Percentiles rank a stretch among this genome's conserved stretches.
Evolutionary conservation across 768 basidiomycete species (phyloP).

Genomic region (Gymnopilus junonius): DNA sequence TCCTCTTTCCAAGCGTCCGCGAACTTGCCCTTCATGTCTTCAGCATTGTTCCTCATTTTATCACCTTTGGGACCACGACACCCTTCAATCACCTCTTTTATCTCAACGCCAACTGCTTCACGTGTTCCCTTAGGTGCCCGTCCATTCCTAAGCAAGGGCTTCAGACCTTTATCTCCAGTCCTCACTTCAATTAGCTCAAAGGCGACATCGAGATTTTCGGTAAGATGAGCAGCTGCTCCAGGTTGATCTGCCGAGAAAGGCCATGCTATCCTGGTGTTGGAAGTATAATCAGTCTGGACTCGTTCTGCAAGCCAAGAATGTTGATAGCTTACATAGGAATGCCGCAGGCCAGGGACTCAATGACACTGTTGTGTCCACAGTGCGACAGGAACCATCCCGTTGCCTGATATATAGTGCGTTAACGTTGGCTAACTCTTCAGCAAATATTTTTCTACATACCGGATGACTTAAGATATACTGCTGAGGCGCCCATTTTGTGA

Average conservation of each 20-base stretch:
- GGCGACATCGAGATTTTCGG: constrained; percentile 5
- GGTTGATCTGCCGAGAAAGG: constrained; percentile 16
- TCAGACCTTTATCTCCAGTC: constrained; percentile 8
- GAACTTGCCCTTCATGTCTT: neutral
- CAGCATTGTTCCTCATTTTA: neutral
- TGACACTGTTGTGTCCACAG: constrained; percentile 15
- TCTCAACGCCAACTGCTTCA: constrained; percentile 7
- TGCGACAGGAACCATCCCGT: constrained; percentile 21
- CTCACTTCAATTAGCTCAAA: constrained; percentile 18
- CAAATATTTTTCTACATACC: neutral
- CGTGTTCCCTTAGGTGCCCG: constrained; percentile 10
- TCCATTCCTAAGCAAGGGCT: constrained; percentile 9
- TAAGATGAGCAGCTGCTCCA: neutral
- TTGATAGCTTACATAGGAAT: constrained; percentile 10
- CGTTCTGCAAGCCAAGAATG: neutral
- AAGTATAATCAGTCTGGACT: neutral
- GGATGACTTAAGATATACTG: constrained; percentile 16
- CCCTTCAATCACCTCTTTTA: constrained; percentile 5
- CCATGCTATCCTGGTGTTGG: constrained; percentile 13
- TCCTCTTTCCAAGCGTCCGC: constrained; percentile 6
- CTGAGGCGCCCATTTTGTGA: constrained; percentile 15
- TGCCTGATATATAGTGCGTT: neutral
- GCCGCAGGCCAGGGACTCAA: constrained; percentile 11
- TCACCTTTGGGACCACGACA: constrained; percentile 5
- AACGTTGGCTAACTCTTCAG: neutral